Evolutionary conservation across 1,284 basidiomycete species (phyloP), one percentile per base, ranked within the genome.

Genomic region (Phylloboletellus chloephorus): DNA sequence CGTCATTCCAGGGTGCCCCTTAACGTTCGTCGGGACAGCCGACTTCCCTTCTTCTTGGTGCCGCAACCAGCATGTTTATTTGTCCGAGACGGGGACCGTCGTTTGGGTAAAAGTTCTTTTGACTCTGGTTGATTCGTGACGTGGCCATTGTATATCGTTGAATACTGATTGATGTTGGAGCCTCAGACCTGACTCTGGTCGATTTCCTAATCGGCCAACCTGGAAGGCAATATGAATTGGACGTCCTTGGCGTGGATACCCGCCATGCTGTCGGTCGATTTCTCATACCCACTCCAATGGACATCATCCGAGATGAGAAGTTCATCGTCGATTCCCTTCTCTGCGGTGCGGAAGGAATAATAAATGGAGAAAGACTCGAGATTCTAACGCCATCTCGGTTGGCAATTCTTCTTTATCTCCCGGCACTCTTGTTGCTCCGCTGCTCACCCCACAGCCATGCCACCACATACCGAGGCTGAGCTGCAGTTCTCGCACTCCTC

Each of bases 1-100:
- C 12, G 17, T 19, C 17, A 17, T 22, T 39, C 51, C 41, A 48
- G 41, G n/a, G 9, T 28, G 34, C 49, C 44, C 29, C 37, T 28
- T 52, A 51, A 54, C 52, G 24, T 41, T 50, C 23, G 41, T 23
- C 30, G 41, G n/a, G n/a, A n/a, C n/a, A n/a, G n/a, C n/a, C n/a
- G n/a, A n/a, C n/a, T n/a, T n/a, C n/a, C n/a, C n/a, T n/a, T n/a
- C n/a, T n/a, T n/a, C n/a, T n/a, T n/a, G n/a, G n/a, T n/a, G n/a
- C n/a, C n/a, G n/a, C n/a, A n/a, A n/a, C n/a, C n/a, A n/a, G n/a
- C n/a, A n/a, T n/a, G n/a, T n/a, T n/a, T n/a, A n/a, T n/a, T n/a
- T n/a, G n/a, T n/a, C n/a, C n/a, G n/a, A n/a, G n/a, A n/a, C n/a
- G n/a, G n/a, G n/a, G n/a, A n/a, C n/a, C n/a, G n/a, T n/a, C n/a